Conservation (phyloP, 345 rosid species). For the Limnanthes douglasii region DNA sequence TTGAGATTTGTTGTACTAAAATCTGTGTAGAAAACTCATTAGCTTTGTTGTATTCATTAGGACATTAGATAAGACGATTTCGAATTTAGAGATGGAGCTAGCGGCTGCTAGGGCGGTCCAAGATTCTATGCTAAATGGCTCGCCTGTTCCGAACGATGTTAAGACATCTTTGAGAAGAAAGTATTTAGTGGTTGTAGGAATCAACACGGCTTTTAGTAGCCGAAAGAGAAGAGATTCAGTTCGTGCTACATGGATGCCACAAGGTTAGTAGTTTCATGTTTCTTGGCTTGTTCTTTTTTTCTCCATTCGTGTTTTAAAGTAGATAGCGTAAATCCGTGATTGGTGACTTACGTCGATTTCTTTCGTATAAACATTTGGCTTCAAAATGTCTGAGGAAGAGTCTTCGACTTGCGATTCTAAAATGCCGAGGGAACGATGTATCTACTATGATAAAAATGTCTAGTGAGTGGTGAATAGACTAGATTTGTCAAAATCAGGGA, state of each 20-base stretch:
- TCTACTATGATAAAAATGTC: too few relatives aligned
- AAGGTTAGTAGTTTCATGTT: constrained; percentile 33
- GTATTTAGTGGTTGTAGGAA: constrained; percentile 79
- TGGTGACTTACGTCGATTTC: too few relatives aligned
- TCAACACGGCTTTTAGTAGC: constrained; percentile 94
- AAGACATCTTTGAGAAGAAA: constrained; percentile 31
- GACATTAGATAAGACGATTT: constrained; percentile 84
- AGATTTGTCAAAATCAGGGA: too few relatives aligned
- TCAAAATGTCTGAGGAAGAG: too few relatives aligned
- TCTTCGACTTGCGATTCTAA: too few relatives aligned
- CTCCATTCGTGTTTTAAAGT: too few relatives aligned
- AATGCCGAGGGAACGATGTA: too few relatives aligned
- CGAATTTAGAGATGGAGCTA: constrained; percentile 90
- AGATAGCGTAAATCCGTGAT: too few relatives aligned
- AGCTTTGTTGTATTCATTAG: constrained; percentile 17
- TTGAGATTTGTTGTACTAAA: background rate
- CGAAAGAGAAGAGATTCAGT: constrained; percentile 86
- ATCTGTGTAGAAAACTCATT: background rate
- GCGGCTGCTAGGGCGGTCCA: constrained; percentile 90
- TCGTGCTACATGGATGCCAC: constrained; percentile 96
- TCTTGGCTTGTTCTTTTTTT: constrained; percentile 5
- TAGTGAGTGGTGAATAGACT: too few relatives aligned
- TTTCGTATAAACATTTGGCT: too few relatives aligned
- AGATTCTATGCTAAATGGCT: constrained; percentile 49
- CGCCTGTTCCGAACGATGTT: constrained; percentile 50